phyloP scores from a whole-genome alignment of 805 yeast genomes.

The Ogataea pilisensis region DNA sequence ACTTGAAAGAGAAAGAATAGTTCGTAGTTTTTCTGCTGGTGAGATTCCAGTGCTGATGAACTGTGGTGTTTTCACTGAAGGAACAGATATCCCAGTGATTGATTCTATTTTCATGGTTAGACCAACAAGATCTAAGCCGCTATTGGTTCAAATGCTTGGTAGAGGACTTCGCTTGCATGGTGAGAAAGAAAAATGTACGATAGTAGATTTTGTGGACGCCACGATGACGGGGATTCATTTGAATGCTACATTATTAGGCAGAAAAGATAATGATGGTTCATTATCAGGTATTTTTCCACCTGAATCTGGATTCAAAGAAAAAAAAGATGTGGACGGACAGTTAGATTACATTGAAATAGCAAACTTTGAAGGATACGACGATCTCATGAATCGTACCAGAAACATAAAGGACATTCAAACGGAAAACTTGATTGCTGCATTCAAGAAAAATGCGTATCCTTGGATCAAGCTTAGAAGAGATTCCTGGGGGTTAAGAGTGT shows the following conservation, averaged over 20 bases:
- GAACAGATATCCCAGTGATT: slow-evolving; percentile 88
- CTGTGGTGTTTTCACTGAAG: slow-evolving; percentile 90
- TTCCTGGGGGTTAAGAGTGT: slow-evolving; percentile 21
- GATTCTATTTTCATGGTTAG: slow-evolving; percentile 76
- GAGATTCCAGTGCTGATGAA: slow-evolving; percentile 71
- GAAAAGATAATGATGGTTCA: slow-evolving; percentile 2
- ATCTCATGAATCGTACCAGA: slow-evolving; percentile 18
- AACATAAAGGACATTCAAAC: slow-evolving; percentile 7
- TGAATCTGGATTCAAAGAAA: no score
- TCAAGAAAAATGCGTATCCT: slow-evolving; percentile 10
- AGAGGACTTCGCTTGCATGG: slow-evolving; percentile 70
- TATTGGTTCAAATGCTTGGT: slow-evolving; percentile 86
- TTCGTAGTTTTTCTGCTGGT: slow-evolving; percentile 59
- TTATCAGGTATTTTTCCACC: slow-evolving; percentile 13
- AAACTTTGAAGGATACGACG: slow-evolving; percentile 27
- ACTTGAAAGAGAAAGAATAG: slow-evolving; percentile 44
- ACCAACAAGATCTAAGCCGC: slow-evolving; percentile 71
- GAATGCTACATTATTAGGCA: slow-evolving; percentile 23
- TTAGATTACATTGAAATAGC: slow-evolving; percentile 26
- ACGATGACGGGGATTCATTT: slow-evolving; percentile 29
- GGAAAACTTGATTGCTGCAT: slow-evolving; percentile 11
- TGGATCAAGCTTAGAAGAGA: slow-evolving; percentile 21
- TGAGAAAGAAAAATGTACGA: slow-evolving; percentile 62
- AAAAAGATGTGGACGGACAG: slow-evolving; percentile 12
- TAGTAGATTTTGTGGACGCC: slow-evolving; percentile 74